These are phyloP conservation scores for Candida mattraensis DNA, from an alignment of 805 yeast genomes.

Conservation along the genomic window DNA sequence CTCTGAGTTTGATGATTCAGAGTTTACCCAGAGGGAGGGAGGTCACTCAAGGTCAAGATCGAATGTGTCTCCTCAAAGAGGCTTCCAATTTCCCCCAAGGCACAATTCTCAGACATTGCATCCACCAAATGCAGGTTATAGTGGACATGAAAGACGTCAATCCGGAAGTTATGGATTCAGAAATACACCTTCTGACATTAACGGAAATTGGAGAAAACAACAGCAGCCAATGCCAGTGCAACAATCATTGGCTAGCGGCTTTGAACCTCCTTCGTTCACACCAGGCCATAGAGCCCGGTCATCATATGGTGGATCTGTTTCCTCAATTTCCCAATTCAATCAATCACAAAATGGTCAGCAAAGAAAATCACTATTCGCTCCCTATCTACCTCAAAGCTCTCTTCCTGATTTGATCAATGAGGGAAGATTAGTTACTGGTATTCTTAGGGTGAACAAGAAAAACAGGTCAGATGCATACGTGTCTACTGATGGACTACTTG, in stretches of 20 bases:
- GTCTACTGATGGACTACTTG: slow-evolving; percentile 92
- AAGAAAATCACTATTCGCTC: slow-evolving; percentile 87
- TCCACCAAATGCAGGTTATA: slow-evolving; percentile 56
- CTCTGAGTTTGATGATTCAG: slow-evolving; percentile 12
- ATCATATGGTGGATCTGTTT: slow-evolving; percentile 66
- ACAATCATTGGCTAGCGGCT: slow-evolving; percentile 23
- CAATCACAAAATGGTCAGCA: slow-evolving; percentile 39
- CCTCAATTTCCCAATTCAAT: slow-evolving; percentile 43
- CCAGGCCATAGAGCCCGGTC: slow-evolving; percentile 82
- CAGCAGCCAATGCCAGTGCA: slow-evolving; percentile 36
- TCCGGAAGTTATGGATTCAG: slow-evolving; percentile 41
- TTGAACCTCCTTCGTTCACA: slow-evolving; percentile 43
- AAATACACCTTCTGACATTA: slow-evolving; percentile 45
- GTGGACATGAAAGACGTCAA: slow-evolving; percentile 43
- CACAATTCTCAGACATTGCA: slow-evolving; percentile 34
- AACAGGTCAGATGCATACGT: slow-evolving; percentile 98
- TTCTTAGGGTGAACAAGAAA: slow-evolving; percentile 89
- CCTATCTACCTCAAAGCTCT: slow-evolving; percentile 90
- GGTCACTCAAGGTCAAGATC: slow-evolving; percentile 35
- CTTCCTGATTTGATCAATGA: slow-evolving; percentile 86
- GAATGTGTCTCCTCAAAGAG: slow-evolving; percentile 43
- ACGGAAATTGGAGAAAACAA: slow-evolving; percentile 67
- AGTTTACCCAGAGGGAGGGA: slow-evolving; percentile 6
- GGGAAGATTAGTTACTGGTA: slow-evolving; percentile 90
- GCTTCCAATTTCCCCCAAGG: slow-evolving; percentile 67